phyloP scores from a whole-genome alignment of 805 yeast species.

The Maudiozyma barnettii region DNA sequence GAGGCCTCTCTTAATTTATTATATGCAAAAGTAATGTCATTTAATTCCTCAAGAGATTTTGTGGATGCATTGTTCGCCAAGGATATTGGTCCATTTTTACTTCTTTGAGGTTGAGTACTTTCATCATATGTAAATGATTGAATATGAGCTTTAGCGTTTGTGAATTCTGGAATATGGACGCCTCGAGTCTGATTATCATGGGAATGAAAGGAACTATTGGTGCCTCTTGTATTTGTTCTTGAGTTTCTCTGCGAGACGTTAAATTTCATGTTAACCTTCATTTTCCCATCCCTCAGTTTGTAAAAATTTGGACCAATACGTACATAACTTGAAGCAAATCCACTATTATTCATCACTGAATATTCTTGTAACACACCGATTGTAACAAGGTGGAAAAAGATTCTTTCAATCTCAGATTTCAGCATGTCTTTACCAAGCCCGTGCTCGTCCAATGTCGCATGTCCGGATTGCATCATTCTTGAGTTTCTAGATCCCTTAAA shows the following conservation, averaged over 20 bases:
- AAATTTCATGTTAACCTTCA: conserved; percentile 44
- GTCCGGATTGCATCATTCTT: conserved; percentile 56
- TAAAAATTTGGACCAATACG: conserved; percentile 47
- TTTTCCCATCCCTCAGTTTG: conserved; percentile 36
- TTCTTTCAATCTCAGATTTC: conserved; percentile 66
- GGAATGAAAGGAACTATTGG: neutral
- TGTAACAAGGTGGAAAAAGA: conserved; percentile 67
- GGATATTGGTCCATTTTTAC: conserved; percentile 10
- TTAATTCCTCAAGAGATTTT: conserved; percentile 18
- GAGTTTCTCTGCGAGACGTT: conserved; percentile 20
- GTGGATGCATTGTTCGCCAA: conserved; percentile 6
- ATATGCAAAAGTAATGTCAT: conserved; percentile 17
- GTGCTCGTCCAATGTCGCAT: conserved; percentile 47
- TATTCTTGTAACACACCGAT: conserved; percentile 61
- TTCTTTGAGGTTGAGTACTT: neutral
- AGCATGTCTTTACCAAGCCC: conserved; percentile 61
- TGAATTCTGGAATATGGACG: conserved; percentile 8
- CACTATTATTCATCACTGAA: conserved; percentile 62
- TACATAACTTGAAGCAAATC: conserved; percentile 75
- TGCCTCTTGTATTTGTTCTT: conserved; percentile 11
- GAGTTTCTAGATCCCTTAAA: conserved; percentile 62
- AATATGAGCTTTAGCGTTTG: conserved; percentile 11
- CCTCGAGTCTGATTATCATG: neutral
- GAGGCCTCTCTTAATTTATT: conserved; percentile 19
- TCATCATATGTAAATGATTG: conserved; percentile 6